Conservation (phyloP, 2,329 filamentous ascomycete genomes). For the Xylariaceae sp. region DNA sequence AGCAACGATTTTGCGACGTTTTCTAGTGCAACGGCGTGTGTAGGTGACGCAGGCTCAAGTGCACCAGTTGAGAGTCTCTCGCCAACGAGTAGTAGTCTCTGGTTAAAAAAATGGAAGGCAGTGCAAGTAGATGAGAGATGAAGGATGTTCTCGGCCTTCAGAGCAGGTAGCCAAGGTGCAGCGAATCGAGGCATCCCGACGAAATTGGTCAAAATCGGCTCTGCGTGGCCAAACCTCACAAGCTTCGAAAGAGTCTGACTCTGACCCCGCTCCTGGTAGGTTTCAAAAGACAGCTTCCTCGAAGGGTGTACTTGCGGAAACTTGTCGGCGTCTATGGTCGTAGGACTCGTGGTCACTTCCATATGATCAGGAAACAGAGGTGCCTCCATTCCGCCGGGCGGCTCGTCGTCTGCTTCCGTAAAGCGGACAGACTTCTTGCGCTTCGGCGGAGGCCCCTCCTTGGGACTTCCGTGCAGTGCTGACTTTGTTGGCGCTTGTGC, state of each 20-base stretch:
- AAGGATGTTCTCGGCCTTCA: conserved; percentile 23
- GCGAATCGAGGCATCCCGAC: conserved; percentile 23
- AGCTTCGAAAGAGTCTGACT: conserved; percentile 25
- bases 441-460: conserved; percentile 22
- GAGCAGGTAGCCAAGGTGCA: conserved; percentile 25
- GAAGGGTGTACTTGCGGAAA: not conserved
- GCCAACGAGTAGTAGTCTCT: conserved; percentile 12
- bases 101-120: conserved; percentile 24
- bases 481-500: conserved; percentile 5
- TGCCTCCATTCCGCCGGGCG: conserved; percentile 21
- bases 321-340: not conserved
- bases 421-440: conserved; percentile 38
- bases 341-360: not conserved
- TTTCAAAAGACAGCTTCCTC: conserved; percentile 24
- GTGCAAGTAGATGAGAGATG: conserved; percentile 25
- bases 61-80: conserved; percentile 23
- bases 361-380: conserved; percentile 1
- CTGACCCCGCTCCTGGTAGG: conserved; percentile 25
- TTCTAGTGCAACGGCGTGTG: conserved; percentile 15
- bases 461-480: not conserved
- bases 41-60: conserved; percentile 17
- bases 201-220: conserved; percentile 25
- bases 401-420: conserved; percentile 21
- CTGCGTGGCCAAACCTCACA: conserved; percentile 25
- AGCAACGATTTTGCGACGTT: conserved; percentile 25